Evolutionary conservation across 495 filamentous ascomycete genomes (phyloP).

Genomic region (Penicillium canescens): DNA sequence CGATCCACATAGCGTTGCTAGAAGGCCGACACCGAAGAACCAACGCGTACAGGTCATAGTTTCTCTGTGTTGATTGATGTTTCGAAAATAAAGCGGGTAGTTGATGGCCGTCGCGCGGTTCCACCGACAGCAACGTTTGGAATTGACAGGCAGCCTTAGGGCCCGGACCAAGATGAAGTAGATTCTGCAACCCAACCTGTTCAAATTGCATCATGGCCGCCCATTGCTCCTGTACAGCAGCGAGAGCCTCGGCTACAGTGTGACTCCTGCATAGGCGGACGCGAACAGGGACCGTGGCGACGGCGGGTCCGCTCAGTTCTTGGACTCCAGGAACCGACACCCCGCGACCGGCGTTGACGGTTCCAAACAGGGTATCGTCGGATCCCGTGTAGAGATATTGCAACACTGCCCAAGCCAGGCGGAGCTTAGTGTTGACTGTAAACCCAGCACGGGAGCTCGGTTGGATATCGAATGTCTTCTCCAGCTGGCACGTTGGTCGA

Average conservation of each 20-base stretch:
- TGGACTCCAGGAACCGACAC: background rate
- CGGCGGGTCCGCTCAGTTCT: background rate
- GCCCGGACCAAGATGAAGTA: conserved; percentile 29
- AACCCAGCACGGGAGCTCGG: background rate
- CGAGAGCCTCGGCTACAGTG: background rate
- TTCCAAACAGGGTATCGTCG: background rate
- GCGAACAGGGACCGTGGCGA: background rate
- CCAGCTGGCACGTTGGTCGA: background rate
- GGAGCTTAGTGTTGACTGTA: conserved; percentile 9
- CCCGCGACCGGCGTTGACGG: background rate
- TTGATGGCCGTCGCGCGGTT: conserved; percentile 26
- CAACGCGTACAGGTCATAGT: conserved; percentile 16
- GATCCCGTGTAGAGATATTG: background rate
- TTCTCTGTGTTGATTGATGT: conserved; percentile 14
- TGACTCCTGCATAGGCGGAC: background rate
- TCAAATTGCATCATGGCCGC: conserved; percentile 31
- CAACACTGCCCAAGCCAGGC: background rate
- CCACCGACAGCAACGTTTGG: conserved; percentile 31
- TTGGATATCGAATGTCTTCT: background rate
- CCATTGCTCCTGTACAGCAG: conserved; percentile 28
- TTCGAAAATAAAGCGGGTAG: conserved; percentile 5
- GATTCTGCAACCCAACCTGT: conserved; percentile 45
- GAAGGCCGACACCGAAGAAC: conserved; percentile 41
- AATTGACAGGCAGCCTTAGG: conserved; percentile 35
- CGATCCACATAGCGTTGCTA: background rate